Evolutionary conservation across 2,329 filamentous ascomycete species (phyloP), one percentile per base, ranked within the genome.

Genomic region (Colletotrichum siamense): DNA sequence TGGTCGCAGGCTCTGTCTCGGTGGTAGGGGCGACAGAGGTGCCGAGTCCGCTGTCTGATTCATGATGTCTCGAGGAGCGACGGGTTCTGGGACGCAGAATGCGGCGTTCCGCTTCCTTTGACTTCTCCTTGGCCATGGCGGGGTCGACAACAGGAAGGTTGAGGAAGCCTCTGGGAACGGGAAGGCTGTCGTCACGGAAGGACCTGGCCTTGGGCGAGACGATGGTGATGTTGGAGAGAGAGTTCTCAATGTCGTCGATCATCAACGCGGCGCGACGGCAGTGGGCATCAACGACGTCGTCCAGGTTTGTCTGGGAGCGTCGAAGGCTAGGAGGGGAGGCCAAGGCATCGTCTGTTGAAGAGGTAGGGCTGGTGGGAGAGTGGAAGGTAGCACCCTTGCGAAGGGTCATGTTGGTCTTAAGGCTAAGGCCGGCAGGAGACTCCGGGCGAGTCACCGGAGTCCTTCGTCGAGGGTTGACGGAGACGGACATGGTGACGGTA

Each of bases 41-140:
- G 69, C 96, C 96, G 78, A 98, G 89, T 70, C 95, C 96, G 83
- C 96, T 98, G 87, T 98, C 96, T 18, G 95, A 97, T 75, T 92
- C 91, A 85, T 96, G 94, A 81, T 92, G 91, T 82, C 93, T 90
- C 59, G 88, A 89, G 76, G 87, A 86, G 82, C 92, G 90, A 74
- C 89, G 89, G 67, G 86, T 87, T 75, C 90, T 90, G 78, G 90
- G 89, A 75, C 89, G 91, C 78, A 90, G 83, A 55, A 89, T 85
- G 77, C 88, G 88, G 75, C 88, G 86, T 83, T 89, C 88, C 76
- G 82, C 81, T 78, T 88, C 79, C 73, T 82, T 83, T 71, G 72
- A 71, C 36, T 62, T 76, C 77, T 85, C 82, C 79, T 86, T 82
- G 52, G 84, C 83, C 87, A 90, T 89, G 69, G 86, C 84, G 77